These are phyloP conservation scores for Syzygium syzygioides DNA, from an alignment of 441 rosid species.

Conservation along the genomic window DNA sequence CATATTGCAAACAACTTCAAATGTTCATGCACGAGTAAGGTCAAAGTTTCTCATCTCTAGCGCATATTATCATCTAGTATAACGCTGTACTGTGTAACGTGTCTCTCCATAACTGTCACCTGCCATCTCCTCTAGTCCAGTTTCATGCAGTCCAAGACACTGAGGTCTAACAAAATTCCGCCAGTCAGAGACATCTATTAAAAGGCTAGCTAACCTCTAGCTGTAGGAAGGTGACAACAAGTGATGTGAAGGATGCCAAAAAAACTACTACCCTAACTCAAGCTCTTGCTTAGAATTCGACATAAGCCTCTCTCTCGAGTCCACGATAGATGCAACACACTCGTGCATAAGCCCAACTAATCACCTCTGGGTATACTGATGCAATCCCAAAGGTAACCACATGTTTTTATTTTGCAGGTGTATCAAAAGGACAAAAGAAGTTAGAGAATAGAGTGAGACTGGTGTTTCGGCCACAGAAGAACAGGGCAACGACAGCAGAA, in stretches of 20 bases:
- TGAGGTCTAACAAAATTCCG: not conserved
- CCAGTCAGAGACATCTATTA: not conserved
- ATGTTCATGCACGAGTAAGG: not conserved
- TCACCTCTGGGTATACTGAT: not conserved
- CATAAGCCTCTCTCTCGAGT: not conserved
- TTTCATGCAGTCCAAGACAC: not conserved
- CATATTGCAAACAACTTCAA: not conserved
- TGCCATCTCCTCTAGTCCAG: not conserved
- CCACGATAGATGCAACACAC: not conserved
- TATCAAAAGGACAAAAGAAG: not conserved
- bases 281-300: not conserved
- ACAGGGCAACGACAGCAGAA: not conserved
- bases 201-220: not conserved
- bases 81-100: accelerated
- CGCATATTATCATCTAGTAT: not conserved
- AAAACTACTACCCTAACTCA: not conserved
- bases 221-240: not conserved
- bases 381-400: not conserved
- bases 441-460: not conserved
- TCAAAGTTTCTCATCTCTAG: not conserved
- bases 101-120: not conserved
- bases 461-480: not conserved
- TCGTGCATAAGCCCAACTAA: not conserved
- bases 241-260: not conserved
- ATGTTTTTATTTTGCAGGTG: not conserved